phyloP scores from a whole-genome alignment of 495 filamentous ascomycete genomes.

The Beverwykella pulmonaria region DNA sequence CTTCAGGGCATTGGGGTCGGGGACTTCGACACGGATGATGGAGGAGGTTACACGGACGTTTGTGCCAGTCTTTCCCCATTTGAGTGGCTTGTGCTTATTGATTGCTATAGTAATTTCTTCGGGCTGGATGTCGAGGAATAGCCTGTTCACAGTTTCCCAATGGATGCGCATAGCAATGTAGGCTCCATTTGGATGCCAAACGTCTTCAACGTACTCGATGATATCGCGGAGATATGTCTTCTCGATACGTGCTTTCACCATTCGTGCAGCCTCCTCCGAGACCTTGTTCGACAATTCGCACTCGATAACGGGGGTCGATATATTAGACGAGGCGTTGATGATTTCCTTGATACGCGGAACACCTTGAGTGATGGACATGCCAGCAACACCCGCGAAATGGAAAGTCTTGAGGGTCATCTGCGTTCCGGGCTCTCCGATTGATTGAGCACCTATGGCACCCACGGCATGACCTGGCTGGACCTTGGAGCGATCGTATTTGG shows the following conservation, averaged over 20 bases:
- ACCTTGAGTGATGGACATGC: slow-evolving; percentile 98
- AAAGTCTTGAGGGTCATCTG: slow-evolving; percentile 99
- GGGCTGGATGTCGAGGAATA: slow-evolving; percentile 74
- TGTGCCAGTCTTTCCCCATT: slow-evolving; percentile 52
- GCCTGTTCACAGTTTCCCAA: slow-evolving; percentile 68
- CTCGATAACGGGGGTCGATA: slow-evolving; percentile 90
- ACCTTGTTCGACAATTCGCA: slow-evolving; percentile 75
- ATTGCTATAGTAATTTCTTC: slow-evolving; percentile 74
- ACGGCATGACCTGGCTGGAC: slow-evolving; percentile 95
- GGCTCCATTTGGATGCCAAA: slow-evolving; percentile 73
- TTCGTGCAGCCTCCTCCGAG: slow-evolving; percentile 72
- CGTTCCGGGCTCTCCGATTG: slow-evolving; percentile 96
- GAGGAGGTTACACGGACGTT: slow-evolving; percentile 54
- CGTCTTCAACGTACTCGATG: slow-evolving; percentile 76
- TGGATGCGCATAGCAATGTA: slow-evolving; percentile 79
- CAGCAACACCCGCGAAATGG: slow-evolving; percentile 99
- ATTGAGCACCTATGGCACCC: slow-evolving; percentile 96
- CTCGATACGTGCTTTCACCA: slow-evolving; percentile 89
- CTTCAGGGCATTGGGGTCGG: slow-evolving; percentile 25
- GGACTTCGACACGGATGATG: slow-evolving; percentile 57
- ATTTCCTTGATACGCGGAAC: slow-evolving; percentile 99
- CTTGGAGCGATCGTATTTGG: slow-evolving; percentile 85
- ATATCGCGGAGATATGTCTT: slow-evolving; percentile 80
- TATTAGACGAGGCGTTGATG: slow-evolving; percentile 91
- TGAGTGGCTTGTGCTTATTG: slow-evolving; percentile 74